Conservation (phyloP, 192 early-diverging fungal species). For the Coemansia sp. region DNA sequence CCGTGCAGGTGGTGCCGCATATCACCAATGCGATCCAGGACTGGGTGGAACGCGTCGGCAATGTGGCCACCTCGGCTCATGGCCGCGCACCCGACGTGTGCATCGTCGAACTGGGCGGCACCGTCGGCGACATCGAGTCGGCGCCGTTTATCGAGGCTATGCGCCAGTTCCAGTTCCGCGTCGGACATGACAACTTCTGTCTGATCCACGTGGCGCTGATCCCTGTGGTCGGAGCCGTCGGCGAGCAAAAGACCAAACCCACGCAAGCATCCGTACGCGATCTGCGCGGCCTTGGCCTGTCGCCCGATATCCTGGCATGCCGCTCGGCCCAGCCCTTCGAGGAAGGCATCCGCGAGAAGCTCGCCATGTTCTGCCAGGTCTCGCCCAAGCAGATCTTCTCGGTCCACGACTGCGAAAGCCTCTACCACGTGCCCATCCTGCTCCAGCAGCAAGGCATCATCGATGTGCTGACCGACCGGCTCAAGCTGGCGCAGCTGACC, state of each 20-base stretch:
- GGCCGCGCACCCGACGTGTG: conserved; percentile 84
- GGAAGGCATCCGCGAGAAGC: conserved; percentile 82
- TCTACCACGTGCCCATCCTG: conserved; percentile 96
- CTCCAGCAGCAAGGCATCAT: conserved; percentile 85
- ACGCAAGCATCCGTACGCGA: conserved; percentile 96
- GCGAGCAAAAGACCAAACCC: conserved; percentile 99
- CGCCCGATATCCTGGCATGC: conserved; percentile 97
- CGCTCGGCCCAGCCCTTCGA: conserved; percentile 84
- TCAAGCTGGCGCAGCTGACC: conserved; percentile 66
- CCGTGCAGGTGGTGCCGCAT: conserved; percentile 98
- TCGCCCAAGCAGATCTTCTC: conserved; percentile 86
- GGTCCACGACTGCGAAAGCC: conserved; percentile 93
- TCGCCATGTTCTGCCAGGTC: conserved; percentile 99
- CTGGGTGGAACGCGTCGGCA: conserved; percentile 96
- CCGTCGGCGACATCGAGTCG: conserved; percentile 98
- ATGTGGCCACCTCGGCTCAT: conserved; percentile 73
- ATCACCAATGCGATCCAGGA: conserved; percentile 97
- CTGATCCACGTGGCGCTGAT: conserved; percentile 97
- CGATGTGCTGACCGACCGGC: conserved; percentile 75
- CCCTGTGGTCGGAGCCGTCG: conserved; percentile 94
- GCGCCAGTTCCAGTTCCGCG: conserved; percentile 99
- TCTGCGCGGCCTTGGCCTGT: conserved; percentile 90
- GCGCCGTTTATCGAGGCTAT: conserved; percentile 99
- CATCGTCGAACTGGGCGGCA: conserved; percentile 97
- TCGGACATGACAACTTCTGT: conserved; percentile 97